Evolutionary conservation across 2,329 filamentous ascomycete genomes (phyloP).

Genomic region (Sclerotinia nivalis): DNA sequence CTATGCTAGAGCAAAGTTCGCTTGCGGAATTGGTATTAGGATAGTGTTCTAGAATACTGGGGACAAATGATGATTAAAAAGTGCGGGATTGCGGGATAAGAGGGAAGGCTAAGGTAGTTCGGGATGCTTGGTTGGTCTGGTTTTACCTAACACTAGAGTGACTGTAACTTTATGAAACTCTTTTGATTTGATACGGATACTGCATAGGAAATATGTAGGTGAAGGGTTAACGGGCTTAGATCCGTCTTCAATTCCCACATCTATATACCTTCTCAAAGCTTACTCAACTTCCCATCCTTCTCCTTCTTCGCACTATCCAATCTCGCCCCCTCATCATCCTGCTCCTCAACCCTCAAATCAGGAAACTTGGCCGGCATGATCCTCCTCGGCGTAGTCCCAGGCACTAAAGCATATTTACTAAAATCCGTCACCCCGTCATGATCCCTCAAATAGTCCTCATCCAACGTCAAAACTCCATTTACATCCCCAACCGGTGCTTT

Average conservation of each 20-base stretch:
- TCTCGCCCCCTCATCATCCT: slow-evolving; percentile 74
- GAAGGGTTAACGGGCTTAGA: background rate
- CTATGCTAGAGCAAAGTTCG: too few species aligned
- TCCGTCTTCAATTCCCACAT: background rate
- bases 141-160: too few species aligned
- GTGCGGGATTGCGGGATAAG: too few species aligned
- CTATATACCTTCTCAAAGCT: background rate
- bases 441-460: slow-evolving; percentile 76
- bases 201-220: too few species aligned
- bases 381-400: slow-evolving; percentile 62
- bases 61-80: too few species aligned
- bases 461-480: slow-evolving; percentile 71
- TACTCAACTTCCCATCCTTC: slow-evolving; percentile 28
- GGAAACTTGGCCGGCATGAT: slow-evolving; percentile 75
- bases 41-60: too few species aligned
- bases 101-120: too few species aligned
- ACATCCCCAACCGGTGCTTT: slow-evolving; percentile 58
- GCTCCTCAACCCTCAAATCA: slow-evolving; percentile 70
- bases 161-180: too few species aligned
- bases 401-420: slow-evolving; percentile 67
- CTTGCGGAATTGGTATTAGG: too few species aligned
- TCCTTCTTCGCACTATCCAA: slow-evolving; percentile 59
- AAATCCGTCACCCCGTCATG: slow-evolving; percentile 69
- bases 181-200: background rate
- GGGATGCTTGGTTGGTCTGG: too few species aligned